Evolutionary conservation across 1,284 basidiomycete species (phyloP).

Genomic region (Marasmius fiardii): DNA sequence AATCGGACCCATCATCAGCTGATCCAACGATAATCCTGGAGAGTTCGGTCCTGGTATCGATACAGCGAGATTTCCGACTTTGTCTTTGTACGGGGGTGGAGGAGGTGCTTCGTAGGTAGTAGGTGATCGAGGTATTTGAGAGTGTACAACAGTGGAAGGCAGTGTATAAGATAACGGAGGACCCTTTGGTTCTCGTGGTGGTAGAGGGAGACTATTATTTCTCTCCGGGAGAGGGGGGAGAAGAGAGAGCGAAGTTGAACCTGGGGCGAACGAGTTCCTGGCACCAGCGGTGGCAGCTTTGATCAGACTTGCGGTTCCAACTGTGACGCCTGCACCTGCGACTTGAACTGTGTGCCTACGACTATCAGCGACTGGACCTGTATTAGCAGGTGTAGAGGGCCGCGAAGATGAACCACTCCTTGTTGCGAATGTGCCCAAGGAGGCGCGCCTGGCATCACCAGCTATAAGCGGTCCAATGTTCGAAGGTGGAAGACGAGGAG

Average conservation of each 20-base stretch:
- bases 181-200: not conserved
- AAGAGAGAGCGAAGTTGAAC: not conserved
- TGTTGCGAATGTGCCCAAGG: not conserved
- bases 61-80: not conserved
- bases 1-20: conserved; percentile 2
- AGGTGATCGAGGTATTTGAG: conserved; percentile 39
- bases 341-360: not conserved
- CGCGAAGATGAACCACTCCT: not conserved
- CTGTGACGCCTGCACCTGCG: not conserved
- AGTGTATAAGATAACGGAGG: conserved; percentile 17
- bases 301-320: not conserved
- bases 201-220: not conserved
- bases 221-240: not conserved
- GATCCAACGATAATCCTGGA: conserved; percentile 13
- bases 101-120: conserved; percentile 48
- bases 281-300: conserved; percentile 2
- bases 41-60: conserved; percentile 6
- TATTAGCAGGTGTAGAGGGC: not conserved
- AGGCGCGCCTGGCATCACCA: not conserved
- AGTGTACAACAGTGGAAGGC: conserved; percentile 12
- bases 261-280: not conserved
- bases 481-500: not conserved
- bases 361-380: not conserved
- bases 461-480: not conserved
- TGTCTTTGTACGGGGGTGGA: conserved; percentile 24